phyloP scores from a whole-genome alignment of 2,329 filamentous ascomycete species.

The Pseudogymnoascus sp. region DNA sequence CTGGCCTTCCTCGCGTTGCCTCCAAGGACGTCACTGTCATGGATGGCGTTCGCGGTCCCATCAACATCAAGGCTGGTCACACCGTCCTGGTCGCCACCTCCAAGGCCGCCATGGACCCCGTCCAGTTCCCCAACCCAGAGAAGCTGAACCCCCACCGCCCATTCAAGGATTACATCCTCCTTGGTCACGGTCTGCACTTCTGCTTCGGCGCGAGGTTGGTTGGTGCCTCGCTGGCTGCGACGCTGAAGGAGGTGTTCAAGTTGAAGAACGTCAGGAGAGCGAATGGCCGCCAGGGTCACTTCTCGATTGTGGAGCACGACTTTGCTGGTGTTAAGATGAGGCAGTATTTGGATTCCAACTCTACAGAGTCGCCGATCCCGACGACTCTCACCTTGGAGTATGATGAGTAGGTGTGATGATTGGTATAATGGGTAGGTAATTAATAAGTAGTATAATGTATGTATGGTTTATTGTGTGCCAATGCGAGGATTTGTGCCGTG shows the following conservation, averaged over 20 bases:
- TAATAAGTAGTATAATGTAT: conserved; percentile 10
- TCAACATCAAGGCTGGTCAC: conserved; percentile 39
- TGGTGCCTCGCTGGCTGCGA: conserved; percentile 34
- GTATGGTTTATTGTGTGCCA: neutral
- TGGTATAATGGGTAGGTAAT: conserved; percentile 31
- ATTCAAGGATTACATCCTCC: conserved; percentile 32
- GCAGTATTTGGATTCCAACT: conserved; percentile 41
- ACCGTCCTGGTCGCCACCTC: conserved; percentile 38
- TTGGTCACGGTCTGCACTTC: conserved; percentile 35
- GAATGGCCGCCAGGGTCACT: conserved; percentile 32
- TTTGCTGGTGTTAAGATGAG: conserved; percentile 41
- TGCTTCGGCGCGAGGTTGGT: conserved; percentile 36
- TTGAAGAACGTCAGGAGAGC: conserved; percentile 37
- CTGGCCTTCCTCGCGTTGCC: conserved; percentile 45
- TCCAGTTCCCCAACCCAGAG: conserved; percentile 35
- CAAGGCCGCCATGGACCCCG: conserved; percentile 35
- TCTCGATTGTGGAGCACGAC: conserved; percentile 37
- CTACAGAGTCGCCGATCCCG: conserved; percentile 40
- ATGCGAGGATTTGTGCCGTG: neutral
- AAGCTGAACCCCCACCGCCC: conserved; percentile 36
- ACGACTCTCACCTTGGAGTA: conserved; percentile 37
- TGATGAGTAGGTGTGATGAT: conserved; percentile 35
- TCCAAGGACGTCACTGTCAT: conserved; percentile 34
- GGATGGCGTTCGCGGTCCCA: conserved; percentile 41
- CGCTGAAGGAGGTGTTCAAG: conserved; percentile 38